These are phyloP conservation scores for Ophiostoma himal-ulmi DNA, from an alignment of 2,329 filamentous ascomycete species.

Conservation along the genomic window DNA sequence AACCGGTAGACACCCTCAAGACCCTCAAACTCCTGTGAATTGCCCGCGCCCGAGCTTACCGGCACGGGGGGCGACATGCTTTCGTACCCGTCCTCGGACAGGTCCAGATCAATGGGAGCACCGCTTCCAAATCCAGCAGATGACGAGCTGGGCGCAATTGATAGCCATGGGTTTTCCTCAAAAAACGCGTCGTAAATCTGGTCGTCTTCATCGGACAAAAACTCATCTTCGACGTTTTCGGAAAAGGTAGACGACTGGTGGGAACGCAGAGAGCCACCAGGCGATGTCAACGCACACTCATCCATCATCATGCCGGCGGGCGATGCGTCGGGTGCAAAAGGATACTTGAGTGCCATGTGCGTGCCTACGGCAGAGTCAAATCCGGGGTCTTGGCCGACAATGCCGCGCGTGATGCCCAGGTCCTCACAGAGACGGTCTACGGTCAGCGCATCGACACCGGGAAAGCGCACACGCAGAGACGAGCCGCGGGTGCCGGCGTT, in stretches of 20 bases:
- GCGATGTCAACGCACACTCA: slow-evolving; percentile 36
- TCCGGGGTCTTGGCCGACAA: slow-evolving; percentile 68
- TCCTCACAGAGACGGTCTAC: slow-evolving; percentile 82
- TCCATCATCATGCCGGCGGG: slow-evolving; percentile 23
- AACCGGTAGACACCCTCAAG: slow-evolving; percentile 54
- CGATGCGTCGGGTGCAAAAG: slow-evolving; percentile 62
- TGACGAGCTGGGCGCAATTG: slow-evolving; percentile 33
- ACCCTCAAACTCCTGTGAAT: slow-evolving; percentile 43
- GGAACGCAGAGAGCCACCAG: slow-evolving; percentile 45
- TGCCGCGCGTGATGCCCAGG: slow-evolving; percentile 72
- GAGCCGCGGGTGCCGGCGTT: slow-evolving; percentile 41
- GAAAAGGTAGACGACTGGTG: slow-evolving; percentile 27
- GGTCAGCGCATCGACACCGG: slow-evolving; percentile 77
- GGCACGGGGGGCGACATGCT: slow-evolving; percentile 44
- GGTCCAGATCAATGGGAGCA: neutral
- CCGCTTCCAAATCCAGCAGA: slow-evolving; percentile 14
- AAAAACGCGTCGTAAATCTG: slow-evolving; percentile 27
- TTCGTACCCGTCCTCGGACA: slow-evolving; percentile 41
- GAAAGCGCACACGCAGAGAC: slow-evolving; percentile 75
- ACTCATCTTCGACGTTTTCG: slow-evolving; percentile 15
- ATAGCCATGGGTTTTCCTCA: slow-evolving; percentile 38
- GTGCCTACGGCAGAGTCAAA: slow-evolving; percentile 64
- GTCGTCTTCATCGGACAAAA: slow-evolving; percentile 31
- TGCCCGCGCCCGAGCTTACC: slow-evolving; percentile 39
- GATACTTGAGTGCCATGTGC: slow-evolving; percentile 73